Evolutionary conservation across 805 yeast genomes (phyloP).

Genomic region (Kuraishia floccosa): DNA sequence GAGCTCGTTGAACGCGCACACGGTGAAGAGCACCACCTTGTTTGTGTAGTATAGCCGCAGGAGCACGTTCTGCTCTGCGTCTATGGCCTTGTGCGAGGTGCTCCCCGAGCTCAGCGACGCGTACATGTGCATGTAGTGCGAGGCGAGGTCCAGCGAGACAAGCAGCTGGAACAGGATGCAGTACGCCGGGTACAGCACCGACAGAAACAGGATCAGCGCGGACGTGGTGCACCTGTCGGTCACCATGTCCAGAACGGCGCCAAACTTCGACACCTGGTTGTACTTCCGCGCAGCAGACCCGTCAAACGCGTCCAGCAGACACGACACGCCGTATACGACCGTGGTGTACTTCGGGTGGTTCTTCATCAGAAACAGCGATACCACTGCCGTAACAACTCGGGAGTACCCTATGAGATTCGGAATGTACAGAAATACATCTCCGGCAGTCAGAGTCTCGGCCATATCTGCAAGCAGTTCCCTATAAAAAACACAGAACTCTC

Average conservation of each 20-base stretch:
- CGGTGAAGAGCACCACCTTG: slow-evolving; percentile 69
- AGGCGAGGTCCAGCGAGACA: slow-evolving; percentile 77
- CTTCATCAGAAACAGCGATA: slow-evolving; percentile 76
- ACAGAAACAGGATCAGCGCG: slow-evolving; percentile 78
- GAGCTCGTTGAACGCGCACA: slow-evolving; percentile 88
- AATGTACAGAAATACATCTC: slow-evolving; percentile 30
- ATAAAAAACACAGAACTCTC: too few species aligned
- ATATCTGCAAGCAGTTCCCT: too few species aligned
- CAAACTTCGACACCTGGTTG: slow-evolving; percentile 84
- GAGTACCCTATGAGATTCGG: slow-evolving; percentile 90
- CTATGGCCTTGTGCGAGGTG: slow-evolving; percentile 73
- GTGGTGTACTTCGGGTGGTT: slow-evolving; percentile 75
- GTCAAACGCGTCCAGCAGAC: slow-evolving; percentile 90
- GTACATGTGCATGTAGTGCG: slow-evolving; percentile 98
- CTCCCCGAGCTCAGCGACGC: slow-evolving; percentile 79
- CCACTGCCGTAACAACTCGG: slow-evolving; percentile 70
- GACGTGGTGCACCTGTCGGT: slow-evolving; percentile 97
- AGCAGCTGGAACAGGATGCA: slow-evolving; percentile 69
- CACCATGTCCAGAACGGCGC: slow-evolving; percentile 98
- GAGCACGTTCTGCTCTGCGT: slow-evolving; percentile 56
- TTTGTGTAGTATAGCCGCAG: slow-evolving; percentile 81
- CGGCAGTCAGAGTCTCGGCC: too few species aligned
- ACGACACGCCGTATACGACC: slow-evolving; percentile 71
- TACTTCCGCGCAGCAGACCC: slow-evolving; percentile 89
- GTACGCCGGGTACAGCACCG: slow-evolving; percentile 67